phyloP scores from a whole-genome alignment of 768 basidiomycete species.

The Leccinum boreale region DNA sequence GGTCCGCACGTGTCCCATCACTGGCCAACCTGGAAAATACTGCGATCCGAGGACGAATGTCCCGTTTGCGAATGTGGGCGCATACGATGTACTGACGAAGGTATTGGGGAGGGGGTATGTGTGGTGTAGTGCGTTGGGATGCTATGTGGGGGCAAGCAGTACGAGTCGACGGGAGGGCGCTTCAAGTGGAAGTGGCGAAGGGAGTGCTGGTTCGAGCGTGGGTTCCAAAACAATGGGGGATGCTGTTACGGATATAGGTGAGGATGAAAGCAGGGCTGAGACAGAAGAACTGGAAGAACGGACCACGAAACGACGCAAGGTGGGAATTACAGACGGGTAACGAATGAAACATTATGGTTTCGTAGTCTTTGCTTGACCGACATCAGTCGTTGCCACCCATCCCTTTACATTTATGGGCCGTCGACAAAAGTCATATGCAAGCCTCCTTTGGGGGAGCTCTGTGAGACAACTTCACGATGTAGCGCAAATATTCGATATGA shows the following conservation, averaged over 20 bases:
- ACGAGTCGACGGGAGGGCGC: neutral
- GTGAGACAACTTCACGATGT: no score
- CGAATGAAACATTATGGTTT: neutral
- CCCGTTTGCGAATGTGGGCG: slow-evolving; percentile 70
- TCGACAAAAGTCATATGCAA: neutral
- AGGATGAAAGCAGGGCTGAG: neutral
- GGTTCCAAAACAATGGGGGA: neutral
- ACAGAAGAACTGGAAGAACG: slow-evolving; percentile 9
- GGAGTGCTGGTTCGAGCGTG: neutral
- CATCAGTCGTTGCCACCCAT: neutral
- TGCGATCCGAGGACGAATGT: slow-evolving; percentile 76
- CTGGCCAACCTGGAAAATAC: slow-evolving; percentile 75
- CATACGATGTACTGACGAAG: slow-evolving; percentile 60
- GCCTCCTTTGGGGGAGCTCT: neutral
- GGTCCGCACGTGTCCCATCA: slow-evolving; percentile 67
- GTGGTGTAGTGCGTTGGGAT: slow-evolving; percentile 51
- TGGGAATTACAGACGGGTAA: slow-evolving; percentile 7
- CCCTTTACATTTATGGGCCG: neutral
- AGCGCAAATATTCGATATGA: no score
- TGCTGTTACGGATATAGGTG: neutral
- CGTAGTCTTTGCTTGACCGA: neutral
- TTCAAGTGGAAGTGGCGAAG: neutral
- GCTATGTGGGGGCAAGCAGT: slow-evolving; percentile 33
- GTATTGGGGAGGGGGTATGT: slow-evolving; percentile 66
- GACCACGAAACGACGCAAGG: slow-evolving; percentile 13